Evolutionary conservation across 1,284 basidiomycete genomes (phyloP).

Genomic region (Puccinia coronata): DNA sequence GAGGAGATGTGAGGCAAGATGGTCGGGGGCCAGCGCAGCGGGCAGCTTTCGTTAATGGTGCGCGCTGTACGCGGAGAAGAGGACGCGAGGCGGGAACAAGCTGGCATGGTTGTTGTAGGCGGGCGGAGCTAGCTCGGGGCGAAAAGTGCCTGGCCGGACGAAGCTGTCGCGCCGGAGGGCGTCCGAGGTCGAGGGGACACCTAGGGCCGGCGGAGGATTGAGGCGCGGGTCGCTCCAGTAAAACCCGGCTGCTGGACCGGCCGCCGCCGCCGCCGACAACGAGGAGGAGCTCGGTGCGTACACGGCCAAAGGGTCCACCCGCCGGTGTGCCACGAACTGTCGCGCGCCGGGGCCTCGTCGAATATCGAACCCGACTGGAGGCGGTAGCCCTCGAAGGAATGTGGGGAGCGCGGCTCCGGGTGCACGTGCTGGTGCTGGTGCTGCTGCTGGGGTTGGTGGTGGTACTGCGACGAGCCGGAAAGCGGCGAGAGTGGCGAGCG

Average conservation of each 20-base stretch:
- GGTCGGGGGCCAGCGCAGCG: too few relatives aligned
- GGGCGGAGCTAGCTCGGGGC: too few relatives aligned
- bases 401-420: not conserved
- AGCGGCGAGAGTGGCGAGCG: not conserved
- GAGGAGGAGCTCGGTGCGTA: not conserved
- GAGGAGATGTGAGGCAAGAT: too few relatives aligned
- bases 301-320: not conserved
- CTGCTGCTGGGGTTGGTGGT: not conserved
- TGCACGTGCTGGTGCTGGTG: not conserved
- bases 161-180: too few relatives aligned
- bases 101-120: too few relatives aligned
- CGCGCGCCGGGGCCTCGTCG: not conserved
- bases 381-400: not conserved
- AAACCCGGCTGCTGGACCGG: not conserved
- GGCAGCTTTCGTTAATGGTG: too few relatives aligned
- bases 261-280: not conserved
- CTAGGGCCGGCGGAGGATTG: too few relatives aligned
- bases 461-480: not conserved
- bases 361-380: conserved; percentile 5
- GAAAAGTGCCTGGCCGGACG: too few relatives aligned
- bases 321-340: not conserved
- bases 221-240: not conserved
- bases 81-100: too few relatives aligned
- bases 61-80: too few relatives aligned
- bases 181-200: too few relatives aligned